These are phyloP conservation scores for Calonectria fujianensis DNA, from an alignment of 2,329 filamentous ascomycete species.

Conservation along the genomic window DNA sequence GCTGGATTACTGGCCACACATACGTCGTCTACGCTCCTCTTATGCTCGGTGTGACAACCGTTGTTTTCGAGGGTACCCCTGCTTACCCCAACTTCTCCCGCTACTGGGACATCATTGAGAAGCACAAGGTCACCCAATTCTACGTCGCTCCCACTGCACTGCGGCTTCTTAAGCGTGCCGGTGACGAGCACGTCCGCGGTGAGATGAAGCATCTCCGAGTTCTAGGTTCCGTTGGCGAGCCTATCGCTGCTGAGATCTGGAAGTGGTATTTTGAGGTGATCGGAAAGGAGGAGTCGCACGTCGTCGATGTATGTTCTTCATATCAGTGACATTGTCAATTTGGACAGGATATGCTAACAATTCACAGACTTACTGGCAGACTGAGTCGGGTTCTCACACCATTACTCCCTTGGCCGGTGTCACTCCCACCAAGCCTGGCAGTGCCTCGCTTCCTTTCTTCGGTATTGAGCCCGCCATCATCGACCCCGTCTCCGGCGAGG, in stretches of 20 bases:
- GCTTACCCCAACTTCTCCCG: conserved; percentile 98
- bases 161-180: conserved; percentile 94
- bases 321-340: not conserved
- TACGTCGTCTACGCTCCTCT: conserved; percentile 98
- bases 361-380: conserved; percentile 98
- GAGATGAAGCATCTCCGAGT: conserved; percentile 93
- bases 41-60: conserved; percentile 92
- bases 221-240: conserved; percentile 95
- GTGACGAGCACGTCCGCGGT: conserved; percentile 92
- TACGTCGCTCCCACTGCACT: conserved; percentile 98
- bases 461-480: conserved; percentile 98
- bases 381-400: conserved; percentile 96
- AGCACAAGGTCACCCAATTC: conserved; percentile 97
- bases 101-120: conserved; percentile 99
- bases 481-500: conserved; percentile 94
- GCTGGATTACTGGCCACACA: conserved; percentile 99
- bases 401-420: conserved; percentile 95
- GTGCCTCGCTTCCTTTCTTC: conserved; percentile 97
- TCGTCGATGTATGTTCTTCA: conserved; percentile 86
- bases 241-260: conserved; percentile 98
- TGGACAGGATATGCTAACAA: conserved; percentile 42
- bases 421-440: conserved; percentile 97
- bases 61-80: conserved; percentile 98
- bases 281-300: conserved; percentile 92
- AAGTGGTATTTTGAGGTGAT: conserved; percentile 99